phyloP scores from a whole-genome alignment of 805 yeast species.

The Candida anglica region DNA sequence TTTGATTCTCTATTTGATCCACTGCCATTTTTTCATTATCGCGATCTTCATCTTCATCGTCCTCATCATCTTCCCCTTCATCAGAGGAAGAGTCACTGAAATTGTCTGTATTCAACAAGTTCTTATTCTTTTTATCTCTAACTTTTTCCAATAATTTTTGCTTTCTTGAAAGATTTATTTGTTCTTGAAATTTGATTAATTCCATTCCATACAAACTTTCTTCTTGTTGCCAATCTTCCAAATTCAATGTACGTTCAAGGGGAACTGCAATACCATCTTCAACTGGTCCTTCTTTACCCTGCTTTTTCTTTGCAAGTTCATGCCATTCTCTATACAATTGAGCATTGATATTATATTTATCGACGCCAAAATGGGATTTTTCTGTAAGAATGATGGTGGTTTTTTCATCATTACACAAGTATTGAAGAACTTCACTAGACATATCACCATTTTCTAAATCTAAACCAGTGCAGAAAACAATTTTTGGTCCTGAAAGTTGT shows the following conservation, averaged over 20 bases:
- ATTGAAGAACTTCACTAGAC: constrained; percentile 48
- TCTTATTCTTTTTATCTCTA: constrained; percentile 36
- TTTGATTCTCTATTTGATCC: constrained; percentile 19
- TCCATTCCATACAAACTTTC: constrained; percentile 50
- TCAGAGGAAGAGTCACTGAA: constrained; percentile 30
- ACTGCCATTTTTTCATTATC: constrained; percentile 12
- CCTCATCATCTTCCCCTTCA: constrained; percentile 33
- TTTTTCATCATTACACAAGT: constrained; percentile 58
- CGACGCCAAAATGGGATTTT: constrained; percentile 37
- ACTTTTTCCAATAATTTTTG: constrained; percentile 38
- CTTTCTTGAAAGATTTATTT: constrained; percentile 44
- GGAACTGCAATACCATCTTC: constrained; percentile 65
- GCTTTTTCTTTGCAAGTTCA: constrained; percentile 30
- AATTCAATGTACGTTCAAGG: constrained; percentile 38
- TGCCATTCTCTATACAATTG: constrained; percentile 55
- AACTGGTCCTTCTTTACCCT: constrained; percentile 23
- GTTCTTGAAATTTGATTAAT: constrained; percentile 42
- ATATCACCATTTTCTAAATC: constrained; percentile 62
- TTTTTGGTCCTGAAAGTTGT: constrained; percentile 63
- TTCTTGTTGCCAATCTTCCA: constrained; percentile 42
- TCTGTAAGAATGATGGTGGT: constrained; percentile 78
- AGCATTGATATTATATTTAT: constrained; percentile 42
- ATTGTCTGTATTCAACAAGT: constrained; percentile 32
- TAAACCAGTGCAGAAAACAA: constrained; percentile 73
- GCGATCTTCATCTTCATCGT: constrained; percentile 22